Evolutionary conservation across 441 rosid species (phyloP), one percentile per base, ranked within the genome.

Genomic region (Erodium moschatum): DNA sequence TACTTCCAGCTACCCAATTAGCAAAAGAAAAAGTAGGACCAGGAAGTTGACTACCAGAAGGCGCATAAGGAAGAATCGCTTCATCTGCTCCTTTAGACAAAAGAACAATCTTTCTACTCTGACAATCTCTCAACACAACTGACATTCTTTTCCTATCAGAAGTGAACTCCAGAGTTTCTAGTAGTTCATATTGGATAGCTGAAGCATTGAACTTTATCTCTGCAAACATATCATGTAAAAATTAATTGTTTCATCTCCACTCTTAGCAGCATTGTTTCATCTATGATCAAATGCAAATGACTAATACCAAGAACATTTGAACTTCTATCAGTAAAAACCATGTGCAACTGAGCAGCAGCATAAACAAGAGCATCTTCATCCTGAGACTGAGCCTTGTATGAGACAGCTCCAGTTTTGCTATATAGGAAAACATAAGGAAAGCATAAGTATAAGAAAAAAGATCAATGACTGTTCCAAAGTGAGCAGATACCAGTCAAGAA

Each of bases 91-190:
- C 99, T 80, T 95, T 95, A 24, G 98, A 88, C 77, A 95, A 73
- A 75, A 95, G 99, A 69, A 82, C 68, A 77, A 89, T 85, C 79
- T 85, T 90, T 74, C 86, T 93, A 73, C 74, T 86, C 70, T 80
- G 89, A 74, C 87, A 81, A 83, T 90, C 97, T 84, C 78, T 86
- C 76, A 92, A 85, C 71, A 90, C 93, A 69, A 89, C 86, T 9
- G 99, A 95, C 99, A 95, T 95, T 84, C 97, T 87, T 86, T 95
- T 92, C 75, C 99, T 78, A 78, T 95, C 97, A 74, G 98, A 95
- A 73, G 99, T 92, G 82, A 95, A 92, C 84, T 95, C 99, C 73
- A 95, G 87, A 73, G 85, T 84, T 64, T 92, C 99, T 81, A 95
- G 75, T 42, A 89, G 82, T 81, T 92, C 98, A 71, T 87, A 95